A percentile compares a stretch with the other conserved stretches of the same genome.
phyloP scores from a whole-genome alignment of 345 rosid genomes.

The Murraya paniculata region DNA sequence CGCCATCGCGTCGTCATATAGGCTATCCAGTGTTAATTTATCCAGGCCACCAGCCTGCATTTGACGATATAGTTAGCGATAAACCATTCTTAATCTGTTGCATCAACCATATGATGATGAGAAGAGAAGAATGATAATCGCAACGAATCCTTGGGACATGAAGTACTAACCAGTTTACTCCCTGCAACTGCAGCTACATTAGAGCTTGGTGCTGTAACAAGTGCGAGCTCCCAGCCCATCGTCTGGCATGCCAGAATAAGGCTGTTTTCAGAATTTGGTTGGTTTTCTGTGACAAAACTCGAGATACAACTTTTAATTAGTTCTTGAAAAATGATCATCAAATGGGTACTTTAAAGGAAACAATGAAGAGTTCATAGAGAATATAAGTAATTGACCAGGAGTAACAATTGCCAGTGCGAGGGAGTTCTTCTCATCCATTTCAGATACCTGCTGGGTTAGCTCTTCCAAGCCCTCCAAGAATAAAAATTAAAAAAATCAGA shows the following conservation, averaged over 20 bases:
- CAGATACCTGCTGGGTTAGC: constrained; percentile 17
- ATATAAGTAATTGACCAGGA: constrained; percentile 17
- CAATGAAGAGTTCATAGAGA: background rate
- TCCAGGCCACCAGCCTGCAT: constrained; percentile 35
- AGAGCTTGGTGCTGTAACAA: constrained; percentile 31
- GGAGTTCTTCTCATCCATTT: constrained; percentile 17
- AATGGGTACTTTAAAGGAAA: background rate
- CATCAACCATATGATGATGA: no score
- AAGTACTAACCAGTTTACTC: constrained; percentile 27
- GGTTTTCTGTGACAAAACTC: constrained; percentile 3
- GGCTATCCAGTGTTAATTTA: constrained; percentile 22
- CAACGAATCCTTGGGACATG: no score
- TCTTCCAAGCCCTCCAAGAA: constrained; percentile 27
- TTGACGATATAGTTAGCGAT: background rate
- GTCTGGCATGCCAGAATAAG: background rate
- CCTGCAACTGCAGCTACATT: constrained; percentile 12
- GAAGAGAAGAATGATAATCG: no score
- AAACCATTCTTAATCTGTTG: background rate
- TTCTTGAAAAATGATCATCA: background rate
- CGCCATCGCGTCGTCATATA: constrained; percentile 21
- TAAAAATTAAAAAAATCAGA: constrained; percentile 6
- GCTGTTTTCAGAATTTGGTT: constrained; percentile 4
- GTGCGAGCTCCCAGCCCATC: constrained; percentile 37
- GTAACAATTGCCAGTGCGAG: constrained; percentile 17
- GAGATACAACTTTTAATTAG: background rate